Evolutionary conservation across 1,284 basidiomycete genomes (phyloP).

Genomic region (Moesziomyces antarcticus): DNA sequence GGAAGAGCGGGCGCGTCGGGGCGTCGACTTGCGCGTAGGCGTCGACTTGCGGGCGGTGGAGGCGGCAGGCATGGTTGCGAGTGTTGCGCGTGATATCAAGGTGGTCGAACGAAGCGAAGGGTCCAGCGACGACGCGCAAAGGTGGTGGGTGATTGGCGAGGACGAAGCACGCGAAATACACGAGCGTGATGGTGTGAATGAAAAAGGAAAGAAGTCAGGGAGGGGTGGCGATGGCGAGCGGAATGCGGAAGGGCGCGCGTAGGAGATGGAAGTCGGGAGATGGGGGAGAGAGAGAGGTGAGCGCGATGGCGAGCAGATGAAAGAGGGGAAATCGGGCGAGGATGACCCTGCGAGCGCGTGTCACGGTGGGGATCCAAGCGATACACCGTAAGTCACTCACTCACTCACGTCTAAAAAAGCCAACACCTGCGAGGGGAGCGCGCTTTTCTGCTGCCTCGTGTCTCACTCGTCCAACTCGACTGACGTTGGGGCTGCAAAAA

Average conservation of each 20-base stretch:
- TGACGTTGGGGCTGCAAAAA: too few relatives aligned
- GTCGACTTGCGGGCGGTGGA: conserved; percentile 42
- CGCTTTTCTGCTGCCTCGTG: background rate
- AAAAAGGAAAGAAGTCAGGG: background rate
- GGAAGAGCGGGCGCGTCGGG: conserved; percentile 60
- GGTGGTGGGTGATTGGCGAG: conserved; percentile 2
- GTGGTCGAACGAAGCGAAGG: conserved; percentile 4
- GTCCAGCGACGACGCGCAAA: conserved; percentile 2
- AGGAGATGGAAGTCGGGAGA: background rate
- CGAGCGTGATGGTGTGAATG: background rate
- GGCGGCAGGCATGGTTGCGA: conserved; percentile 35
- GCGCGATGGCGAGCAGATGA: conserved; percentile 17
- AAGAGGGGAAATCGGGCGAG: background rate
- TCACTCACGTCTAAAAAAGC: conserved; percentile 4
- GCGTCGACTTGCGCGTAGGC: conserved; percentile 55
- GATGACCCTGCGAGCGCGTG: background rate
- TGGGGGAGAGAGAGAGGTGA: conserved; percentile 11
- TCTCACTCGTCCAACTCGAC: background rate
- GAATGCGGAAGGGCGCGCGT: background rate
- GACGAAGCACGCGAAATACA: background rate
- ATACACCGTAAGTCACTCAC: background rate
- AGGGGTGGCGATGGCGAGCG: background rate
- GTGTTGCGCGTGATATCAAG: too few relatives aligned
- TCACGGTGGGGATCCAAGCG: background rate
- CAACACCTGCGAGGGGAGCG: background rate